Evolutionary conservation across 192 early-diverging fungal genomes (phyloP), one percentile per base, ranked within the genome.

Genomic region (Cetraspora pellucida): DNA sequence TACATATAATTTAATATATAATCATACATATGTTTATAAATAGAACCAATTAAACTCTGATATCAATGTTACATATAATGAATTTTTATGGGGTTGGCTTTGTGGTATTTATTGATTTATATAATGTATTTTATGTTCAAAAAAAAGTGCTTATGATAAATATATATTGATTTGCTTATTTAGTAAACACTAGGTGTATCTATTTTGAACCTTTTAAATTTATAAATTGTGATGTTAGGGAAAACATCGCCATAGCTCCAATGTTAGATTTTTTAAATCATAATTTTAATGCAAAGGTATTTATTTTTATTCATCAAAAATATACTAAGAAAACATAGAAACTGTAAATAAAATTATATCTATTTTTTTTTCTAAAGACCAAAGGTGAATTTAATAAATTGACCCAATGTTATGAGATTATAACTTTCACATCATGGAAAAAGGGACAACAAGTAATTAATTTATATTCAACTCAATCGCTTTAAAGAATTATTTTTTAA

Each of bases 211-310:
- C 72, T 5, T 81, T 77, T n/a, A 80, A 82, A 23, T 79, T 31
- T 2, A 43, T 43, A 19, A 47, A 23, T 19, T 47, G 76, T 50
- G 66, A 61, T 13, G 75, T 78, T 7, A 81, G 74, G 13, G 88
- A 89, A 59, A 88, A 82, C 63, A 90, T 93, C 49, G 90, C 92
- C 31, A 80, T 93, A 49, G 92, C 92, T 37, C 92, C 92, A 6
- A 82, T 92, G 66, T 82, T 93, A 14, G 92, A 93, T 83, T 87
- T 93, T 21, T 87, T 93, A 50, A 93, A 93, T 78, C 92, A 93
- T 84, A 86, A 84, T 47, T 78, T 75, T 23, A 79, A 85, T 25
- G 90, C 89, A 44, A 84, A 85, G 69, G 87, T 89, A 77, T 31
- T n/a, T 21, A 28, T 3, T 19, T 59, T 76, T 3, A 1, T 50